These are phyloP conservation scores for Camellia oleifera DNA, from an alignment of 179 eudicot genomes.

Conservation along the genomic window DNA sequence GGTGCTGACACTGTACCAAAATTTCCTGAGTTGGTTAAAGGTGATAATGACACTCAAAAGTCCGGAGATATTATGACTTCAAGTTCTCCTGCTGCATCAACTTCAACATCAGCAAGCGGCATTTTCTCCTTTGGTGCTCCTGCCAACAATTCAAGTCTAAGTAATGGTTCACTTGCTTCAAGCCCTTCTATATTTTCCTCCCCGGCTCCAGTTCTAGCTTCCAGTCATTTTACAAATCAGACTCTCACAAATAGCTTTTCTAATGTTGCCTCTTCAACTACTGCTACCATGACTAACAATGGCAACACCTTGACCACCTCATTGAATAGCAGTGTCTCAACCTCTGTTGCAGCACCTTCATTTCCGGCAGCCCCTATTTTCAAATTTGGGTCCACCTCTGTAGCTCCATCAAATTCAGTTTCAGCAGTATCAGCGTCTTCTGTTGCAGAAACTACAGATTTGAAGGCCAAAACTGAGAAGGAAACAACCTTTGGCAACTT, in stretches of 20 bases:
- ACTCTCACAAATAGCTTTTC: conserved; percentile 21
- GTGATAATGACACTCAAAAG: conserved; percentile 22
- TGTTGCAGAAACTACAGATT: conserved; percentile 27
- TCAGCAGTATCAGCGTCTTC: conserved; percentile 26
- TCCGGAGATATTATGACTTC: conserved; percentile 12
- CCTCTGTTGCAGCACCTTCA: conserved; percentile 14
- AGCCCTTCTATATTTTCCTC: conserved; percentile 20
- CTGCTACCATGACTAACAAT: neutral
- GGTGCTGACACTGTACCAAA: conserved; percentile 23
- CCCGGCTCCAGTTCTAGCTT: conserved; percentile 20
- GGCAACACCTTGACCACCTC: neutral
- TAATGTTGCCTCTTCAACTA: conserved; percentile 18
- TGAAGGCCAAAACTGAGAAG: conserved; percentile 30
- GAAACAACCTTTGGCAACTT: conserved; percentile 26
- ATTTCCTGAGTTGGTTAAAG: conserved; percentile 23
- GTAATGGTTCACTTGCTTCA: conserved; percentile 37
- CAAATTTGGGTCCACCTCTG: conserved; percentile 27
- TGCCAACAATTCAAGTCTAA: conserved; percentile 18
- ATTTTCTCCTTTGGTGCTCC: conserved; percentile 22
- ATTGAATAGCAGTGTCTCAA: neutral
- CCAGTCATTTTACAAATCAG: conserved; percentile 8
- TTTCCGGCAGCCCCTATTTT: conserved; percentile 28
- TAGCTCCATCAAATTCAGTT: conserved; percentile 24
- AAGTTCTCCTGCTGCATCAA: conserved; percentile 4
- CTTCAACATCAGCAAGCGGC: conserved; percentile 23